Evolutionary conservation across 2,329 filamentous ascomycete genomes (phyloP).

Genomic region (Dothistroma pini): DNA sequence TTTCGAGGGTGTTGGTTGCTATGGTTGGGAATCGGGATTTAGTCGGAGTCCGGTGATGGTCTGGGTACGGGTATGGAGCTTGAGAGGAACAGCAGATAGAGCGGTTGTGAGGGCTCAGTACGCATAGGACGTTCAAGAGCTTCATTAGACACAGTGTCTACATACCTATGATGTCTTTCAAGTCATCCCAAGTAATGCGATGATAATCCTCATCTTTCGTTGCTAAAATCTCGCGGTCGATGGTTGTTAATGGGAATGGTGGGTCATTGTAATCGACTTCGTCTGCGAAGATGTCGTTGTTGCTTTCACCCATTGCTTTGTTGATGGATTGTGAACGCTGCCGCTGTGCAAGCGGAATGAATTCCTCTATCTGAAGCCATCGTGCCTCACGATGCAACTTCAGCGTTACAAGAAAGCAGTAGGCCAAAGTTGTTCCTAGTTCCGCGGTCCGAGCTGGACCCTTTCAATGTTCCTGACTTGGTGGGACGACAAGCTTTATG

Average conservation of each 20-base stretch:
- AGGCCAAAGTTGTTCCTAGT: neutral
- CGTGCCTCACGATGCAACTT: neutral
- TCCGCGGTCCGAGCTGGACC: neutral
- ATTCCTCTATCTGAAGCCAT: constrained; percentile 5
- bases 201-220: constrained; percentile 53
- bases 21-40: neutral
- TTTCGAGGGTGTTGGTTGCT: constrained; percentile 51
- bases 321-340: neutral
- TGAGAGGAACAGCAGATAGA: neutral
- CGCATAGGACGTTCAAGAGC: too few relatives aligned
- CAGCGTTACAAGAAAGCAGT: neutral
- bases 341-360: neutral
- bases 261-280: constrained; percentile 34
- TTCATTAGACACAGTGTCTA: neutral
- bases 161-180: constrained; percentile 51
- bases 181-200: constrained; percentile 50
- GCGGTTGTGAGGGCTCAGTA: neutral
- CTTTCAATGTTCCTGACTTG: neutral
- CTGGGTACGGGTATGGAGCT: neutral
- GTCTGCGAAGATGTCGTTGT: constrained; percentile 18
- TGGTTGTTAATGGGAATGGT: constrained; percentile 47
- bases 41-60: neutral
- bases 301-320: constrained; percentile 13
- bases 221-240: constrained; percentile 48
- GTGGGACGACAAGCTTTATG: neutral